Base-by-base conservation (phyloP, 2,329 filamentous ascomycete species). In the Plectosphaerella plurivora region DNA sequence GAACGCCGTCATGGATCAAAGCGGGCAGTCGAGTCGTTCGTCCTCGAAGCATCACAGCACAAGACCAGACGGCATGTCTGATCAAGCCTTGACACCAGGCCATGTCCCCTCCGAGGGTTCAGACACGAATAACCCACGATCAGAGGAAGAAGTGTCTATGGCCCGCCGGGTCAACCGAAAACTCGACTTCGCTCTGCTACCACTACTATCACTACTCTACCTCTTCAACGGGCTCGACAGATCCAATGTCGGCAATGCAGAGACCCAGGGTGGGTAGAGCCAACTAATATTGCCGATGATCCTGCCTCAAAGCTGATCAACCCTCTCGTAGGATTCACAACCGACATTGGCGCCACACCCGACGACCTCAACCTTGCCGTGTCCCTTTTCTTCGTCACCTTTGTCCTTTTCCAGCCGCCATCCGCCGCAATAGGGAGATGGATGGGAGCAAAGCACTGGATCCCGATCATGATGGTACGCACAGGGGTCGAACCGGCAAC, bases 301-400 rank as follows among this genome's bases (percentile, higher is more conserved):
- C 14, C 2, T n/a, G 5, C 37, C 10, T 14, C 9, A 3, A 14
- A n/a, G 15, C 37, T 39, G 8, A 39, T 14, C 12, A 39, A 14
- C 11, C 25, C 28, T 9, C 7, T 10, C n/a, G 12, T 55, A 56
- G 66, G 65, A 9, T 84, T 83, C 61, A 83, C 79, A 0, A 63
- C 65, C 41, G 79, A 83, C 57, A 75, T 80, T 24, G 80, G 79
- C 0, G 68, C 81, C 1, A 65, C 65, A 4, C 70, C 72, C n/a
- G 66, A 68, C 37, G 79, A 82, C 58, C 63, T 84, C 51, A 83
- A 83, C 57, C 72, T 73, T 5, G 77, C 80, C 3, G 75, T 83
- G 10, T 77, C 78, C 20, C 71, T 76, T 50, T 83, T 83, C 70
- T 84, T 81, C 60, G 71, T 75, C 57, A 78, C 79, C 52, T 84